phyloP scores from a whole-genome alignment of 2,329 filamentous ascomycete species.

The Calonectria crousiana region DNA sequence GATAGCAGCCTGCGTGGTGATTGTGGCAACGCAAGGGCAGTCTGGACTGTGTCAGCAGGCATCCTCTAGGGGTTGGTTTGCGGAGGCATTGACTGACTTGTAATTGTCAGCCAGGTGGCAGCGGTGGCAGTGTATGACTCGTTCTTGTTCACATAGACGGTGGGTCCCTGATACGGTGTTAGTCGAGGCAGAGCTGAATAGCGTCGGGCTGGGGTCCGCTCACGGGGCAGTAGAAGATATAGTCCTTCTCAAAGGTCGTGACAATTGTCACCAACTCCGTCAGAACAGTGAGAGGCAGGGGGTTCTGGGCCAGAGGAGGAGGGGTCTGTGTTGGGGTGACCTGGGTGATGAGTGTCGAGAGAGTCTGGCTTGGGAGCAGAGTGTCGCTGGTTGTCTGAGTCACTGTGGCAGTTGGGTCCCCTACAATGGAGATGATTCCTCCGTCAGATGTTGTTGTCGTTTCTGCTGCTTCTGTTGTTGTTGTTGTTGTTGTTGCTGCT shows the following conservation, averaged over 20 bases:
- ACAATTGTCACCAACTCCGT: conserved; percentile 41
- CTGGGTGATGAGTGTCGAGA: background rate
- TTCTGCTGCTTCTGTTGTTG: background rate
- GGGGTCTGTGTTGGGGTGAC: background rate
- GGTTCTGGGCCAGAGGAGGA: background rate
- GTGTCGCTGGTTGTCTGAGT: background rate
- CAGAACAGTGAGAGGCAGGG: background rate
- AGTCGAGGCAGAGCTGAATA: background rate
- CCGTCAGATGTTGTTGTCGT: background rate
- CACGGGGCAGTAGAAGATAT: conserved; percentile 60
- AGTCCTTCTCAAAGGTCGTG: conserved; percentile 53
- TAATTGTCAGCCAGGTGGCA: conserved; percentile 58
- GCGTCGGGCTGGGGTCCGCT: conserved; percentile 25
- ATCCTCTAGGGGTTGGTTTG: background rate
- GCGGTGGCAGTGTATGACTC: conserved; percentile 59
- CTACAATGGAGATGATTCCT: background rate
- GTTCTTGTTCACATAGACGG: conserved; percentile 54
- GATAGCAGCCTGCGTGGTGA: conserved; percentile 30
- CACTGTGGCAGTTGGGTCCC: background rate
- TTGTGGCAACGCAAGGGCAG: conserved; percentile 60
- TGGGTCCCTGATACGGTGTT: conserved; percentile 37
- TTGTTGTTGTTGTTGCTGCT: background rate
- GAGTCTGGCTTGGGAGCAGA: background rate
- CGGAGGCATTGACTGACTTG: conserved; percentile 49
- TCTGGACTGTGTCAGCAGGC: conserved; percentile 51